A percentile compares a stretch with the other conserved stretches of the same genome.
Evolutionary conservation across 495 filamentous ascomycete genomes (phyloP).

Genomic region (Hapsidospora chrysogenum): DNA sequence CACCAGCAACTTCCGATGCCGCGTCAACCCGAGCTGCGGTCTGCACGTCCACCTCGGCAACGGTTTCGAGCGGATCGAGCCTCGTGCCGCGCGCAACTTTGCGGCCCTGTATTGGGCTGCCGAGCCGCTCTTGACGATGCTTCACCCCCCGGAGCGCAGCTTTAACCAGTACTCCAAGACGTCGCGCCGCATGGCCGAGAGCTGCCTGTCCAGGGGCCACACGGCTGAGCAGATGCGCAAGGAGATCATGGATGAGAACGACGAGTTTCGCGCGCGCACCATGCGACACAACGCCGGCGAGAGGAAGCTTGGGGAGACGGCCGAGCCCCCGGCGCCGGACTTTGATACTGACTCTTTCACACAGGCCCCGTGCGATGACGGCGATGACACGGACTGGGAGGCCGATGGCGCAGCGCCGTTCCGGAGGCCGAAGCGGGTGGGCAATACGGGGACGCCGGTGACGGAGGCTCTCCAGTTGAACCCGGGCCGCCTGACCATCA

Average conservation of each 20-base stretch:
- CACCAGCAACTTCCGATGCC: conserved; percentile 10
- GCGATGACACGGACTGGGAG: no score
- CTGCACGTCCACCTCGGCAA: conserved; percentile 24
- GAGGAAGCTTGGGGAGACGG: background rate
- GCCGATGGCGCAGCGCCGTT: no score
- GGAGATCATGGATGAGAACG: no score
- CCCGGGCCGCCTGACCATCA: no score
- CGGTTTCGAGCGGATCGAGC: conserved; percentile 9
- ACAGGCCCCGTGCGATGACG: no score
- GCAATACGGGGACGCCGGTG: no score
- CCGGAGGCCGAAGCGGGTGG: no score
- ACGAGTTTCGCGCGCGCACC: no score
- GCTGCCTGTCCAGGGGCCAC: conserved; percentile 4
- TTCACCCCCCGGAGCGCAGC: conserved; percentile 15
- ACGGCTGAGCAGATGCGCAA: no score
- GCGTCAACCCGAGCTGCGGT: conserved; percentile 15
- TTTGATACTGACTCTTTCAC: no score
- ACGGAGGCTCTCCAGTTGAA: no score
- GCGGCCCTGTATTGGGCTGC: conserved; percentile 18
- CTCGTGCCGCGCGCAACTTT: conserved; percentile 14
- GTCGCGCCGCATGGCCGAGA: conserved; percentile 5
- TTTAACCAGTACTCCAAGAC: background rate
- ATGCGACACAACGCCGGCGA: no score
- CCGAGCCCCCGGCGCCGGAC: background rate
- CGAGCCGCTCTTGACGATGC: conserved; percentile 16